phyloP scores from a whole-genome alignment of 768 basidiomycete species.

The Lactarius hatsudake region DNA sequence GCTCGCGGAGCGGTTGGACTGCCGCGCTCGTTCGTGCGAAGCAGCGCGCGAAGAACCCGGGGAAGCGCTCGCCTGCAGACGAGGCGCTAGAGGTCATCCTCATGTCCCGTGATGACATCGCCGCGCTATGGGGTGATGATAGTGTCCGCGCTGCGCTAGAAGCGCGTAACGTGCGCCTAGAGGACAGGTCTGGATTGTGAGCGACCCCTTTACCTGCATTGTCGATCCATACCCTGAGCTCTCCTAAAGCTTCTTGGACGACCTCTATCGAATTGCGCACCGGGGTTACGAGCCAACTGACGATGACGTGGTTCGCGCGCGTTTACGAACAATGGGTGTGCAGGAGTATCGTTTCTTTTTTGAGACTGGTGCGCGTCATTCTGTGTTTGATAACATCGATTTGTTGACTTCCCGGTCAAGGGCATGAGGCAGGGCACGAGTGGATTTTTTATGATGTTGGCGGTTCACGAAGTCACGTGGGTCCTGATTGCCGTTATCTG shows the following conservation, averaged over 20 bases:
- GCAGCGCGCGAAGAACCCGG: conserved; percentile 11
- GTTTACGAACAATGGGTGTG: conserved; percentile 73
- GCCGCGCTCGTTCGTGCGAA: conserved; percentile 28
- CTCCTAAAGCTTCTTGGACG: conserved; percentile 20
- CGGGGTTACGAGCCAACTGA: conserved; percentile 52
- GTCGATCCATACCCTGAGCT: neutral
- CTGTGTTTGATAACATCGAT: neutral
- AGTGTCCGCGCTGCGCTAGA: conserved; percentile 58
- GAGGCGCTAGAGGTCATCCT: conserved; percentile 58
- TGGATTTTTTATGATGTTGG: conserved; percentile 85
- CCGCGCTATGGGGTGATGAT: conserved; percentile 63
- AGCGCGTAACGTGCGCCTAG: conserved; percentile 49
- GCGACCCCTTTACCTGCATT: conserved; percentile 31
- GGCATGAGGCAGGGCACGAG: conserved; percentile 43
- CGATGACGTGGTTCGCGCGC: conserved; percentile 74
- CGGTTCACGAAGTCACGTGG: conserved; percentile 41
- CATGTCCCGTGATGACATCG: conserved; percentile 63
- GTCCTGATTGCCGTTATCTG: neutral
- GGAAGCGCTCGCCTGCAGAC: conserved; percentile 39
- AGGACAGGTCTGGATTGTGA: conserved; percentile 74
- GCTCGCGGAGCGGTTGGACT: conserved; percentile 35
- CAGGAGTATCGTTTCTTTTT: conserved; percentile 71
- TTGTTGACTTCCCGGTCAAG: neutral
- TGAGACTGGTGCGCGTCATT: conserved; percentile 51
- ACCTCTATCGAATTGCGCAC: conserved; percentile 15